phyloP scores from a whole-genome alignment of 2,329 filamentous ascomycete genomes.

The Fusarium papillatum region DNA sequence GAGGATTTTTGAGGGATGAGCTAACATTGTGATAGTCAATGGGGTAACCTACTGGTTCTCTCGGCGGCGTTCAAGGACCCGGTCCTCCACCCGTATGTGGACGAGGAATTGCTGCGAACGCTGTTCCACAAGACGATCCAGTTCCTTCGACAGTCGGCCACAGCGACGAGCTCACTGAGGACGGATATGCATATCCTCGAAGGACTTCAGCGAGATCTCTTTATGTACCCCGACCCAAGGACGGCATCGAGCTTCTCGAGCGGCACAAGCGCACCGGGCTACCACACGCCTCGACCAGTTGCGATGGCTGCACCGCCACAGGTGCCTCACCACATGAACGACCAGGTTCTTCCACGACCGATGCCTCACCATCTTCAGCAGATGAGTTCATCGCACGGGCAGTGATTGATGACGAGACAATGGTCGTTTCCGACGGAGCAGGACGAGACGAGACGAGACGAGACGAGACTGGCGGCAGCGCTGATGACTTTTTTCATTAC shows the following conservation, averaged over 20 bases:
- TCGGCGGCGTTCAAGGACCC: conserved; percentile 82
- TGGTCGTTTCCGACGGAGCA: neutral
- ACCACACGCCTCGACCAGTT: conserved; percentile 41
- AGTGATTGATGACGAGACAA: conserved; percentile 23
- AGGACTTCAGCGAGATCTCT: conserved; percentile 63
- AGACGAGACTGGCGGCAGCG: conserved; percentile 3
- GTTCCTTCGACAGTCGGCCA: conserved; percentile 79
- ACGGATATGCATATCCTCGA: conserved; percentile 83
- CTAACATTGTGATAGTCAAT: conserved; percentile 76
- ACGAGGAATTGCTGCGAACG: conserved; percentile 64
- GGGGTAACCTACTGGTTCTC: conserved; percentile 94
- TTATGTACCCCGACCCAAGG: conserved; percentile 46
- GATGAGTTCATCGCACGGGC: conserved; percentile 37
- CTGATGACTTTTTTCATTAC: conserved; percentile 31
- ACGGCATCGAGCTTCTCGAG: conserved; percentile 60
- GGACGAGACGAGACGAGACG: neutral
- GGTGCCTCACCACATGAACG: conserved; percentile 38
- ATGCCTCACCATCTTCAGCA: conserved; percentile 44
- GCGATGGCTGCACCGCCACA: conserved; percentile 42
- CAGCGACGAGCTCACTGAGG: conserved; percentile 80
- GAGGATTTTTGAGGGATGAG: neutral
- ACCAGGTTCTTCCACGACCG: conserved; percentile 40
- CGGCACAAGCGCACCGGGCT: conserved; percentile 47
- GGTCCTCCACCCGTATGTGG: conserved; percentile 70
- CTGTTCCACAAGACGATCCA: conserved; percentile 81